Percentiles rank a stretch among this genome's conserved stretches.
Conservation (phyloP, 108 stramenopile genomes). For the Cyclotella choctawhatcheeana region DNA sequence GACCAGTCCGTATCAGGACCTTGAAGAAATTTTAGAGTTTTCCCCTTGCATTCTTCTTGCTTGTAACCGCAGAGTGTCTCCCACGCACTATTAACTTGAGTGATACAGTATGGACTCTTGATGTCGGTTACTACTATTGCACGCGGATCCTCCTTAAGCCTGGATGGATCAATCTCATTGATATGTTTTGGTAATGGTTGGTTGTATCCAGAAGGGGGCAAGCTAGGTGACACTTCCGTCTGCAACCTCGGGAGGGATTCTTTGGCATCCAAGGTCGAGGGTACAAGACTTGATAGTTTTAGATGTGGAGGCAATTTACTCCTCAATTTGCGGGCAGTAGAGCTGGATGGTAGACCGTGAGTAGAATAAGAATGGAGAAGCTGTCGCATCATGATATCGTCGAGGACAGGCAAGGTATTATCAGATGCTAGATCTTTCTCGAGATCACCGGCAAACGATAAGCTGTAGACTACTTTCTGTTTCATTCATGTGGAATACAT, state of each 20-base stretch:
- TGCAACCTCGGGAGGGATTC: conserved; percentile 12
- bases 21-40: conserved; percentile 57
- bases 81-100: conserved; percentile 78
- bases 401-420: conserved; percentile 28
- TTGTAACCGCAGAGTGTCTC: conserved; percentile 73
- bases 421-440: conserved; percentile 40
- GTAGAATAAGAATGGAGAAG: conserved; percentile 28
- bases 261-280: neutral
- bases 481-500: neutral
- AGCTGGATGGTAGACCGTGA: conserved; percentile 4
- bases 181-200: conserved; percentile 29
- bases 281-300: conserved; percentile 17
- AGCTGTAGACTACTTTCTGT: conserved; percentile 24
- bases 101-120: conserved; percentile 64
- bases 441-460: conserved; percentile 29
- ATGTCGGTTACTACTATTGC: conserved; percentile 79
- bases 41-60: conserved; percentile 61
- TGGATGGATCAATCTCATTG: conserved; percentile 20
- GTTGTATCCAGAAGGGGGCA: neutral
- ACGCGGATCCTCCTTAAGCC: conserved; percentile 36
- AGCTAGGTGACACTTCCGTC: neutral
- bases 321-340: conserved; percentile 17
- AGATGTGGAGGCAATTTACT: conserved; percentile 28
- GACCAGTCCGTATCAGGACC: conserved; percentile 69
- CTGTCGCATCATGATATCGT: conserved; percentile 31